Evolutionary conservation across 169 alveolate species (phyloP), one percentile per base, ranked within the genome.

Genomic region (Plasmodium vivax): DNA sequence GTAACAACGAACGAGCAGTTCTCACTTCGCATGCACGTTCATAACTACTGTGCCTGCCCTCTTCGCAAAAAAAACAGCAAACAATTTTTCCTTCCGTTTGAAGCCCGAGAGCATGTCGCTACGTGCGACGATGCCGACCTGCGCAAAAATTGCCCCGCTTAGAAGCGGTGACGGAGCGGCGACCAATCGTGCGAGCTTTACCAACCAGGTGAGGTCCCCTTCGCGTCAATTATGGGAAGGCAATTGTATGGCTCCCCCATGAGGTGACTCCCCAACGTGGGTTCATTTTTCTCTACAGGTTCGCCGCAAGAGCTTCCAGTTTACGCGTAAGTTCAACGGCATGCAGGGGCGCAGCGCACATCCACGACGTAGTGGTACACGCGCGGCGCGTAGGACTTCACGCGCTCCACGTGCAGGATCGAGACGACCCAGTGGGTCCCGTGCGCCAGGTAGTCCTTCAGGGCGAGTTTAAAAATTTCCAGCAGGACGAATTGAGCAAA

Each of bases 361-460:
- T 95, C 97, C 27, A 95, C 97, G 8, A 95, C 97, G 56, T 80
- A 95, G 79, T 95, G 97, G 34, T 73, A 94, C 7, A 68, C 58
- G 23, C 73, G 92, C 0, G 97, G 97, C 3, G 96, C 96, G 51
- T 94, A 95, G 23, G 97, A 95, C 75, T 95, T 95, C 7, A 95
- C 97, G 8, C 74, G 56, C 72, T 84, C 97, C 19, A 95, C 97
- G 51, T 93, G 87, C 68, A 51, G 41, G 12, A 95, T 62, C 19
- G 84, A 19, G 41, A 95, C 19, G 14, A 14, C 43, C 97, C 96
- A 93, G 7, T 56, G 14, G 9, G 27, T 80, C 51, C 41, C 80
- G 51, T 88, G 45, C 41, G 12, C n/a, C 6, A 30, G n/a, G 36
- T 80, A 41, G 30, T 88, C 94, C 19, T 62, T 47, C 34, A 88